phyloP scores from a whole-genome alignment of 768 basidiomycete species.

The Rhodotorula diobovata region DNA sequence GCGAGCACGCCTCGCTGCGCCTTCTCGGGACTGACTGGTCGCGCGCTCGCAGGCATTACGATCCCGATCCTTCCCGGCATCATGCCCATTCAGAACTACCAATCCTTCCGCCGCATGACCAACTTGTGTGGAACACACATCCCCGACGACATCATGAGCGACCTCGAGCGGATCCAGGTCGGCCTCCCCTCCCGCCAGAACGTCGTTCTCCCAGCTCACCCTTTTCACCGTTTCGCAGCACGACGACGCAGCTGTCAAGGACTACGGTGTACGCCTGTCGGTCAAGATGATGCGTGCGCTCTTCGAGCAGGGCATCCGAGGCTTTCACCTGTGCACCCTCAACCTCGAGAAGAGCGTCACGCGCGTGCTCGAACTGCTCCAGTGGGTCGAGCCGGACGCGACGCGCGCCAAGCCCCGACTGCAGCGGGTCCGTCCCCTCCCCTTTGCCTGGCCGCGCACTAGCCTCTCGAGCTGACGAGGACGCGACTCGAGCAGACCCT shows the following conservation, averaged over 20 bases:
- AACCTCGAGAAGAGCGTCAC: constrained; percentile 95
- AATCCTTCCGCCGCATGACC: constrained; percentile 83
- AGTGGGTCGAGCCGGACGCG: constrained; percentile 55
- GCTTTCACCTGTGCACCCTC: constrained; percentile 90
- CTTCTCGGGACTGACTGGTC: background rate
- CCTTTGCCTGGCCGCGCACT: too few relatives aligned
- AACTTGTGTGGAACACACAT: constrained; percentile 80
- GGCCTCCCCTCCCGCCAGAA: constrained; percentile 37
- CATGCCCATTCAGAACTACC: constrained; percentile 96
- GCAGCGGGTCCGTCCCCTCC: constrained; percentile 33
- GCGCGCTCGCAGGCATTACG: constrained; percentile 61
- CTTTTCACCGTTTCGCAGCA: constrained; percentile 55
- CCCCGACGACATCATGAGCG: constrained; percentile 61
- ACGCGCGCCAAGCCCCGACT: constrained; percentile 3
- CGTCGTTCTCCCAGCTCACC: background rate
- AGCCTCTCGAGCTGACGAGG: too few relatives aligned
- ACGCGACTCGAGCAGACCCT: constrained; percentile 57
- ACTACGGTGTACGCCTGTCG: constrained; percentile 83
- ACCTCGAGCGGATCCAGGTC: constrained; percentile 72
- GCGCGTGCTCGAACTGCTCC: constrained; percentile 70
- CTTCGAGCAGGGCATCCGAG: constrained; percentile 65
- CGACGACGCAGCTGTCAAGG: constrained; percentile 89
- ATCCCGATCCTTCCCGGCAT: constrained; percentile 91
- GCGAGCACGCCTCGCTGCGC: background rate
- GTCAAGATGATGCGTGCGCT: constrained; percentile 66